Evolutionary conservation across 176 grass and related monocot species (phyloP).

Genomic region (Luzula sylvatica): DNA sequence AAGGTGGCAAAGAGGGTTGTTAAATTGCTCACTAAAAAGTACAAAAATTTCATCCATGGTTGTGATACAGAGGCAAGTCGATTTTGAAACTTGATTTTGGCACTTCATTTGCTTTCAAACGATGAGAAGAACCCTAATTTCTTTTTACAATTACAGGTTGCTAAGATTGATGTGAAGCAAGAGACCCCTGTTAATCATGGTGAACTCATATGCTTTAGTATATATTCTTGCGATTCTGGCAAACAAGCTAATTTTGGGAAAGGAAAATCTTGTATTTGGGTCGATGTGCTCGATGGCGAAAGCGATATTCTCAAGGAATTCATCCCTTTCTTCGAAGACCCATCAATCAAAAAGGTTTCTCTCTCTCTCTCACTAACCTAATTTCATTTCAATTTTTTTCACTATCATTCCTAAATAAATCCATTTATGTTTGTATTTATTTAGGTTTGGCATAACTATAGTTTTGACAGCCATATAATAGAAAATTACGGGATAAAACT

Average conservation of each 20-base stretch:
- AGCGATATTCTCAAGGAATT: constrained; percentile 70
- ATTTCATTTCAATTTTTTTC: constrained; percentile 13
- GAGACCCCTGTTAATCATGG: constrained; percentile 45
- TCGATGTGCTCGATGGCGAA: constrained; percentile 81
- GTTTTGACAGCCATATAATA: constrained; percentile 85
- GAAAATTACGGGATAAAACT: constrained; percentile 75
- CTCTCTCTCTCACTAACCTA: constrained; percentile 8
- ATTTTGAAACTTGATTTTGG: neutral
- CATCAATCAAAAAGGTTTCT: constrained; percentile 70
- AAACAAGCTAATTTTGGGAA: constrained; percentile 70
- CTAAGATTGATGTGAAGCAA: constrained; percentile 39
- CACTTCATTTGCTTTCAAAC: neutral
- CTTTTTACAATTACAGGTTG: constrained; percentile 19
- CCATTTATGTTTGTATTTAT: constrained; percentile 26
- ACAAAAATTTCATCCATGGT: constrained; percentile 16
- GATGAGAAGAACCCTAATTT: neutral
- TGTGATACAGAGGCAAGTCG: constrained; percentile 22
- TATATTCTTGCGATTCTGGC: constrained; percentile 31
- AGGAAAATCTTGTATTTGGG: constrained; percentile 86
- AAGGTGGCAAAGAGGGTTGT: constrained; percentile 18
- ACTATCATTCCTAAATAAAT: constrained; percentile 8
- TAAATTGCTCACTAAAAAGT: constrained; percentile 19
- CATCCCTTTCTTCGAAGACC: constrained; percentile 64
- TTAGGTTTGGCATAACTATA: constrained; percentile 99
- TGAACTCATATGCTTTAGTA: constrained; percentile 50